These are phyloP conservation scores for Aspergillus asperescens DNA, from an alignment of 495 filamentous ascomycete genomes.

Conservation along the genomic window DNA sequence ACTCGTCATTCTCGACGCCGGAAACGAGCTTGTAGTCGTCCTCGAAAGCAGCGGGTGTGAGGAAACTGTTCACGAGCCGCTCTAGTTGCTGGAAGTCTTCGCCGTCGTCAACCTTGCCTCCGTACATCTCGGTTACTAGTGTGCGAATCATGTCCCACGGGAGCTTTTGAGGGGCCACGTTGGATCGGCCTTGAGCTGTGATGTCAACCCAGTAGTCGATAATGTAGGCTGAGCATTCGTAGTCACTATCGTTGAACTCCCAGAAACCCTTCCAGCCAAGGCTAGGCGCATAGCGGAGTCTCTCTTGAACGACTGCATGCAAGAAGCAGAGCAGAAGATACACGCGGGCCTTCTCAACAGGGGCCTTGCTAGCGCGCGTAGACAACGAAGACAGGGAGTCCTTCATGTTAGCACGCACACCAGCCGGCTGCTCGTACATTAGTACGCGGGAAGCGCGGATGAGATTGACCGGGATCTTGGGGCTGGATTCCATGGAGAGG, in stretches of 20 bases:
- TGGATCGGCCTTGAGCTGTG: slow-evolving; percentile 75
- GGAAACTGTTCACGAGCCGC: slow-evolving; percentile 63
- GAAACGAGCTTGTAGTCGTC: slow-evolving; percentile 83
- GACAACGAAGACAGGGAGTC: slow-evolving; percentile 84
- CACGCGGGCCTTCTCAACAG: slow-evolving; percentile 84
- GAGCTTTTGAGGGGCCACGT: slow-evolving; percentile 86
- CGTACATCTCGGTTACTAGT: slow-evolving; percentile 89
- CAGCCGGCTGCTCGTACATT: slow-evolving; percentile 97
- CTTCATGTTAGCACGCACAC: slow-evolving; percentile 97
- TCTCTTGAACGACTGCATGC: slow-evolving; percentile 93
- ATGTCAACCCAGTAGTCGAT: slow-evolving; percentile 92
- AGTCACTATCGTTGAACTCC: slow-evolving; percentile 99
- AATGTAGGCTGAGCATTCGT: slow-evolving; percentile 93
- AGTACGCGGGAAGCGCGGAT: slow-evolving; percentile 88
- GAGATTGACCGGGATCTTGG: slow-evolving; percentile 94
- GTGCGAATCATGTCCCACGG: slow-evolving; percentile 97
- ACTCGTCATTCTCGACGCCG: slow-evolving; percentile 52
- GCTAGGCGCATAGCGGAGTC: slow-evolving; percentile 88
- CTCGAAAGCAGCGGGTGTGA: slow-evolving; percentile 86
- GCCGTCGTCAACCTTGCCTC: slow-evolving; percentile 93
- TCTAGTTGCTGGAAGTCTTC: slow-evolving; percentile 73
- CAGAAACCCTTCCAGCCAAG: slow-evolving; percentile 98
- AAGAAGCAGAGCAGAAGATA: slow-evolving; percentile 91
- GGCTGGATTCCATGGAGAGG: slow-evolving; percentile 95
- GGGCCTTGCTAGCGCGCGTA: slow-evolving; percentile 69